These are phyloP conservation scores for Aspergillus pseudoterreus DNA, from an alignment of 2,329 filamentous ascomycete species.

Conservation along the genomic window DNA sequence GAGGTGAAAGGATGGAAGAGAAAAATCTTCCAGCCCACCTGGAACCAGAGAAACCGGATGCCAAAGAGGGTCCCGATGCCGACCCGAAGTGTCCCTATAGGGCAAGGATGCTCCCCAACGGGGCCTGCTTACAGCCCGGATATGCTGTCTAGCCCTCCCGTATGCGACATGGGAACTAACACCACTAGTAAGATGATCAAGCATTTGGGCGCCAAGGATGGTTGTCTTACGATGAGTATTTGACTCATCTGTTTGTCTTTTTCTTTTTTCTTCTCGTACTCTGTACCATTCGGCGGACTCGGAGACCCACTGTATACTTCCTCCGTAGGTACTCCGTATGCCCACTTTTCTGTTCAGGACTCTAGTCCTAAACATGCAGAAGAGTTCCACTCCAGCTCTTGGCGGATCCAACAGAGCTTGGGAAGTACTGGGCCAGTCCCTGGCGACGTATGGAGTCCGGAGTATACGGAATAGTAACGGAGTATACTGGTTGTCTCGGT, in stretches of 20 bases:
- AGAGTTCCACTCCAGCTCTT: not conserved
- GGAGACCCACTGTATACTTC: not conserved
- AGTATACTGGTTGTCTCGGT: not conserved
- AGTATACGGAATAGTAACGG: not conserved
- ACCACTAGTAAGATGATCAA: conserved; percentile 9
- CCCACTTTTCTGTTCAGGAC: not conserved
- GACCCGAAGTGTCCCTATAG: conserved; percentile 15
- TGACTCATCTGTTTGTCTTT: not conserved
- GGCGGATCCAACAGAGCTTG: not conserved
- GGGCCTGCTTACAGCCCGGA: not conserved
- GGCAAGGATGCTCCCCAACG: conserved; percentile 7
- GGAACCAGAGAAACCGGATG: not conserved
- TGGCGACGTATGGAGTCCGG: too few relatives aligned
- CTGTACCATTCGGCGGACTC: too few relatives aligned
- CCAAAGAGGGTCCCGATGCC: conserved; percentile 2
- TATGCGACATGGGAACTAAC: not conserved
- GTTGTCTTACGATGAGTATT: too few relatives aligned
- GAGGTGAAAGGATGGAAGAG: not conserved
- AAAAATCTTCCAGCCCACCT: not conserved
- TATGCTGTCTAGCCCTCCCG: not conserved
- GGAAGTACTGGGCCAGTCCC: not conserved
- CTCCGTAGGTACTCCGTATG: not conserved
- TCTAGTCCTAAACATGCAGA: not conserved
- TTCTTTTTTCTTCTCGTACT: not conserved
- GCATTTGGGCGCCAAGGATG: conserved; percentile 12